phyloP scores from a whole-genome alignment of 106 monocot genomes.

The Narthecium ossifragum region DNA sequence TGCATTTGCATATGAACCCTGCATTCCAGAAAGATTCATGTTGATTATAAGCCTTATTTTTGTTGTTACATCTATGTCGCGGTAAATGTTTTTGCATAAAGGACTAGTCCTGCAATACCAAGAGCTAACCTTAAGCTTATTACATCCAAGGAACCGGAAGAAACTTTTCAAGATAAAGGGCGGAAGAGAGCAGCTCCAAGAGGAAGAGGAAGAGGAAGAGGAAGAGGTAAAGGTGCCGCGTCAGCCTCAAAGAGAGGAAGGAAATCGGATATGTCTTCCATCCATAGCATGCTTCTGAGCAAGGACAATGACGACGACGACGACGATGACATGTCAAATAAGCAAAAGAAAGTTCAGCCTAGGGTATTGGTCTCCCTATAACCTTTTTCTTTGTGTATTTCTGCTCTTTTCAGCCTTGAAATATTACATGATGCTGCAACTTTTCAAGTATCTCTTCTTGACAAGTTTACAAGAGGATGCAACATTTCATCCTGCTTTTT shows the following conservation, averaged over 20 bases:
- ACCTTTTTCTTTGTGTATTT: background rate
- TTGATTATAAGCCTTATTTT: background rate
- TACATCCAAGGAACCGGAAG: slow-evolving; percentile 64
- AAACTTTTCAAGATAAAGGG: slow-evolving; percentile 37
- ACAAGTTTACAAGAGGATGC: background rate
- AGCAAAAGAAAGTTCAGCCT: slow-evolving; percentile 36
- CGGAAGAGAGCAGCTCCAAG: slow-evolving; percentile 63
- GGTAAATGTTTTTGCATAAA: background rate
- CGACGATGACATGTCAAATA: slow-evolving; percentile 49
- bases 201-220: slow-evolving; percentile 70
- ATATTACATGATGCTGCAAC: background rate
- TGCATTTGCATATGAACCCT: too few species aligned
- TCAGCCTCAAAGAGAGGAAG: slow-evolving; percentile 59
- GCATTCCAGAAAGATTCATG: too few species aligned
- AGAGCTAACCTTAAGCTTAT: background rate
- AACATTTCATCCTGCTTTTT: background rate
- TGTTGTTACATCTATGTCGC: background rate
- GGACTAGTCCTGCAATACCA: background rate
- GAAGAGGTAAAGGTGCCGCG: slow-evolving; percentile 57
- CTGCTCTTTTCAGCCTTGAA: background rate
- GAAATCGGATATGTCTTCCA: slow-evolving; percentile 46
- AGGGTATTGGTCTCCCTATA: slow-evolving; percentile 21
- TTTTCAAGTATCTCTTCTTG: background rate
- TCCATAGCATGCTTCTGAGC: slow-evolving; percentile 60
- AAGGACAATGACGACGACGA: slow-evolving; percentile 68